A percentile compares a stretch with the other conserved stretches of the same genome.
These are phyloP conservation scores for Euphorbia lathyris DNA, from an alignment of 345 rosid species.

Conservation along the genomic window DNA sequence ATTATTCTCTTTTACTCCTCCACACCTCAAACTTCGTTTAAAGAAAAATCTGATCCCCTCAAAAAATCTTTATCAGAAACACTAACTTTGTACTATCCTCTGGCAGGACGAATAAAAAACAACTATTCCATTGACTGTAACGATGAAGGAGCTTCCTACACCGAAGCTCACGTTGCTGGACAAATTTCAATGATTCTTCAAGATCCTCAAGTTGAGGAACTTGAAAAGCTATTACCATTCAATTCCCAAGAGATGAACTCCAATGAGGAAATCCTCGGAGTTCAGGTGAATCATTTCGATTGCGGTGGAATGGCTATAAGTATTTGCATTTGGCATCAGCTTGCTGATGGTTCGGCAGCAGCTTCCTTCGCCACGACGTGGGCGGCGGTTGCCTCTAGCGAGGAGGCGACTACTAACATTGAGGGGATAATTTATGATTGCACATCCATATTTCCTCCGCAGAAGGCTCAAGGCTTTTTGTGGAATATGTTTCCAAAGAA, in stretches of 20 bases:
- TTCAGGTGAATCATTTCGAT: slow-evolving; percentile 16
- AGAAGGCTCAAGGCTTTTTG: slow-evolving; percentile 8
- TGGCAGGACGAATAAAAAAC: slow-evolving; percentile 8
- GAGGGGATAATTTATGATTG: slow-evolving; percentile 17
- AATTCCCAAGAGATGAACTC: not conserved
- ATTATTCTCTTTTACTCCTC: slow-evolving; percentile 7
- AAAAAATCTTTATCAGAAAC: slow-evolving; percentile 6
- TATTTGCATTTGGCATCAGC: slow-evolving; percentile 12
- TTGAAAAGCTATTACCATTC: not conserved
- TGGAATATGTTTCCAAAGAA: not conserved
- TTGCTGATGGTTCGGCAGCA: slow-evolving; percentile 16
- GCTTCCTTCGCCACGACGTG: slow-evolving; percentile 12
- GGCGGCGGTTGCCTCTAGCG: slow-evolving; percentile 12
- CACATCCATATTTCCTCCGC: slow-evolving; percentile 24
- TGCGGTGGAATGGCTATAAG: slow-evolving; percentile 21
- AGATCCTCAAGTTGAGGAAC: not conserved
- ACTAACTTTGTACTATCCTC: slow-evolving; percentile 1
- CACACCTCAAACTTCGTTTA: not conserved
- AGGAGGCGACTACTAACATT: not conserved
- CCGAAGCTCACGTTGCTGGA: not conserved
- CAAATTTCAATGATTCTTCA: slow-evolving; percentile 5
- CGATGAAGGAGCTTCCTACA: not conserved
- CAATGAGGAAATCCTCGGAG: not conserved
- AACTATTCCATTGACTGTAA: not conserved
- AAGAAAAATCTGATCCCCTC: not conserved